phyloP scores from a whole-genome alignment of 257 asterid species.

The Nicotiana attenuata region DNA sequence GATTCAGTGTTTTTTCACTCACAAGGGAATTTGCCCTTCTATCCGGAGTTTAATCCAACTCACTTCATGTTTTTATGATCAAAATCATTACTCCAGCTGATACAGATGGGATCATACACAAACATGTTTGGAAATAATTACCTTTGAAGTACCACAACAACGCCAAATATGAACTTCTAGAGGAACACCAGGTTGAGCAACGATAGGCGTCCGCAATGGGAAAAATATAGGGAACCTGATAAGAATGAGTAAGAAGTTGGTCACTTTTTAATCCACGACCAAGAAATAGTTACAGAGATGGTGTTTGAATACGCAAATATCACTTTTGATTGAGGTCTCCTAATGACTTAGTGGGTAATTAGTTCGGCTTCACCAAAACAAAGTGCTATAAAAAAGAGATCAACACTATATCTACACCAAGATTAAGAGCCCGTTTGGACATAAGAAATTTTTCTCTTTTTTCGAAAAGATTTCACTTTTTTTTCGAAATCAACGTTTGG shows the following conservation, averaged over 20 bases:
- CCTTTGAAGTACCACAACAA: slow-evolving; percentile 90
- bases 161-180: slow-evolving; percentile 90
- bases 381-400: neutral
- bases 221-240: slow-evolving; percentile 93
- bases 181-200: slow-evolving; percentile 52
- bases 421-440: too few species aligned
- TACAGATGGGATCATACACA: neutral
- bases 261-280: neutral
- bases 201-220: slow-evolving; percentile 78
- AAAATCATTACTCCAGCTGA: neutral
- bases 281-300: neutral
- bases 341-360: neutral
- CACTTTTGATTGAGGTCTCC: neutral
- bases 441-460: too few species aligned
- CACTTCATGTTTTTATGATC: neutral
- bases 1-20: neutral
- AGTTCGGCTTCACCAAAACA: neutral
- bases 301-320: neutral
- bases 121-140: slow-evolving; percentile 15
- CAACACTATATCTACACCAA: neutral
- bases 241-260: slow-evolving; percentile 12
- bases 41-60: neutral
- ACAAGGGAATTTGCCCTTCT: neutral
- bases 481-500: too few species aligned
- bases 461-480: too few species aligned